These are phyloP conservation scores for Quambalaria eucalypti DNA, from an alignment of 1,284 basidiomycete genomes.

Conservation along the genomic window DNA sequence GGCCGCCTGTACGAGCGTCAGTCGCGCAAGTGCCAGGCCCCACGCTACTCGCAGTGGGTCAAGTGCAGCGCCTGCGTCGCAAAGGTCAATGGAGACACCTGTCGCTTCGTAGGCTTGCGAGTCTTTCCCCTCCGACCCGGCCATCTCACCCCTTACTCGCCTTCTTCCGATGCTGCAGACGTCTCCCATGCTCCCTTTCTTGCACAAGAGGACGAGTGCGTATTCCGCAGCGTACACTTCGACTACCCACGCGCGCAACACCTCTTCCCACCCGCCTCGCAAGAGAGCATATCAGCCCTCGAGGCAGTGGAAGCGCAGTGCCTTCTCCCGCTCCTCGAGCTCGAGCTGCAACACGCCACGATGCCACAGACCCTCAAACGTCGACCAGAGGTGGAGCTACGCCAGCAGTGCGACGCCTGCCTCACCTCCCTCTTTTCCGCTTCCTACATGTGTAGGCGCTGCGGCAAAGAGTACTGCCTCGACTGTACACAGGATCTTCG, in stretches of 20 bases:
- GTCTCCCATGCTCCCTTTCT: slow-evolving; percentile 6
- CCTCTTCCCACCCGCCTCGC: background rate
- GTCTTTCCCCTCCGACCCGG: slow-evolving; percentile 14
- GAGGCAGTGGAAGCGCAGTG: slow-evolving; percentile 10
- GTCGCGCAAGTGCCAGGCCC: background rate
- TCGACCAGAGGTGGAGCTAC: slow-evolving; percentile 15
- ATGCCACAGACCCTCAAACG: slow-evolving; percentile 9
- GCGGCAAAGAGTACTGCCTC: slow-evolving; percentile 78
- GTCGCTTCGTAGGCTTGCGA: slow-evolving; percentile 17
- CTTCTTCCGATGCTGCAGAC: too few species aligned
- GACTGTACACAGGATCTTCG: slow-evolving; percentile 66
- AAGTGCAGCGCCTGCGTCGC: slow-evolving; percentile 15
- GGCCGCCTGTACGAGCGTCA: background rate
- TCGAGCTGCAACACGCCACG: slow-evolving; percentile 16
- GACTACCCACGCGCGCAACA: background rate
- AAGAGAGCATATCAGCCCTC: background rate
- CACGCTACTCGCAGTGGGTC: background rate
- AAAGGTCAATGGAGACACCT: slow-evolving; percentile 14
- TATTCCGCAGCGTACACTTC: background rate
- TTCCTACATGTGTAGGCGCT: slow-evolving; percentile 78
- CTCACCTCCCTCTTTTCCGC: slow-evolving; percentile 81
- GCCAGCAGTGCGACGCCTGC: slow-evolving; percentile 62
- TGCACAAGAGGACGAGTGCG: background rate
- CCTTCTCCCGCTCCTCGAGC: slow-evolving; percentile 12
- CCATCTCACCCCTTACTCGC: too few species aligned